Conservation (phyloP, 225 moss, liverwort and hornwort genomes). For the Marchantia paleacea region DNA sequence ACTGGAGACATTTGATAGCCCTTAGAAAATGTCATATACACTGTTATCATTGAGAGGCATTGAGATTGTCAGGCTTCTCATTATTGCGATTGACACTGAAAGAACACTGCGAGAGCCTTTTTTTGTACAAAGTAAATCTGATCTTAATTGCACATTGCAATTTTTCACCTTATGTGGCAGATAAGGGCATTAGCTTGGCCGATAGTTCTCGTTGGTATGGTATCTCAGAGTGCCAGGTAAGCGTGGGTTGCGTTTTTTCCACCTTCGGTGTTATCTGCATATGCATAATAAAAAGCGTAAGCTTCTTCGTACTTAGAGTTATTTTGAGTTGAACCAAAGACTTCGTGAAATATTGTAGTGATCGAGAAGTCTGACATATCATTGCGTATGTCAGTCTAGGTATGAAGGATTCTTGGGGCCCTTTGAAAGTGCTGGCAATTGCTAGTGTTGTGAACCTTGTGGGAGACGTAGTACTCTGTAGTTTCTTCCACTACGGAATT, state of each 20-base stretch:
- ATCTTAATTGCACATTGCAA: neutral
- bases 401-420: conserved; percentile 88
- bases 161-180: conserved; percentile 28
- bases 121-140: neutral
- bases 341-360: neutral
- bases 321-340: neutral
- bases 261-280: neutral
- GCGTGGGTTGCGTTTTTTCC: neutral
- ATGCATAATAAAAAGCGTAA: neutral
- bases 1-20: neutral
- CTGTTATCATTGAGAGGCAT: neutral
- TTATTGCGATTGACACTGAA: neutral
- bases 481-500: conserved; percentile 79
- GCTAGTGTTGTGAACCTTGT: conserved; percentile 76
- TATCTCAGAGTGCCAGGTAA: conserved; percentile 86
- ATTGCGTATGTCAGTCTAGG: conserved; percentile 58
- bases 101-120: neutral
- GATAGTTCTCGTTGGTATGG: conserved; percentile 78
- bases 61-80: neutral
- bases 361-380: neutral
- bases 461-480: conserved; percentile 72
- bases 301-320: neutral
- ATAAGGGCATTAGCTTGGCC: conserved; percentile 91
- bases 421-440: conserved; percentile 64
- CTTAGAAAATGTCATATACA: neutral